Base-by-base conservation (phyloP, 306 rosid genomes). In the Castanopsis chinensis region DNA sequence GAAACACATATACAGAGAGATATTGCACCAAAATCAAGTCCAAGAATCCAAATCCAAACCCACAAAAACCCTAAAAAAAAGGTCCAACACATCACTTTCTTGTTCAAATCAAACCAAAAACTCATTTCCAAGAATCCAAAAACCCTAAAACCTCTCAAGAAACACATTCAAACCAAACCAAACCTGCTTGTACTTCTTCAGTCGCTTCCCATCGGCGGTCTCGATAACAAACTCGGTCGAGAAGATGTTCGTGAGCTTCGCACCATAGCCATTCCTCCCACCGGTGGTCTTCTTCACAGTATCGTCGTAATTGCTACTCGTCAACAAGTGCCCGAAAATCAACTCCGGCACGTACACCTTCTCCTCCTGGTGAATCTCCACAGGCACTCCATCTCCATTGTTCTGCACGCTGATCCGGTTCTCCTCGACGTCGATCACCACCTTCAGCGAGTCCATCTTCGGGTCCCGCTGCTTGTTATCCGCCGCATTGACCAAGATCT, bases 381-480 rank as follows among this genome's bases (percentile, higher is more conserved):
- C 92, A 0, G 99, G 98, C 2, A 95, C 97, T 11, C 99, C 99
- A 7, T 91, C 97, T 0, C 99, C 99, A 56, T 85, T 91, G 74
- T 95, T 95, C 54, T 72, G 90, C 5, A 95, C 94, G 5, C 87
- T 86, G 11, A 95, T 77, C 6, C 70, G 35, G 76, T 90, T 91
- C 71, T 65, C 71, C 19, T 89, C 99, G 0, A 83, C 90, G 32
- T 92, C 93, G 18, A 95, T 89, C 3, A 55, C 25, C 18, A 95
- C 99, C 78, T 89, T 91, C 10, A 95, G 19, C 0, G 96, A 61
- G 20, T 92, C 88, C 99, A 92, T 95, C 1, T 86, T 77, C 4
- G 91, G 92, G 37, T 95, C 99, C 4, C 99, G 81, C 89, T 95
- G 99, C 80, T 95, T 95, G 82, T 95, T 95, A 45, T 95, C 99